Percentiles rank a stretch among this genome's conserved stretches.
Evolutionary conservation across 768 basidiomycete species (phyloP).

Genomic region (Pleurotus pulmonarius): DNA sequence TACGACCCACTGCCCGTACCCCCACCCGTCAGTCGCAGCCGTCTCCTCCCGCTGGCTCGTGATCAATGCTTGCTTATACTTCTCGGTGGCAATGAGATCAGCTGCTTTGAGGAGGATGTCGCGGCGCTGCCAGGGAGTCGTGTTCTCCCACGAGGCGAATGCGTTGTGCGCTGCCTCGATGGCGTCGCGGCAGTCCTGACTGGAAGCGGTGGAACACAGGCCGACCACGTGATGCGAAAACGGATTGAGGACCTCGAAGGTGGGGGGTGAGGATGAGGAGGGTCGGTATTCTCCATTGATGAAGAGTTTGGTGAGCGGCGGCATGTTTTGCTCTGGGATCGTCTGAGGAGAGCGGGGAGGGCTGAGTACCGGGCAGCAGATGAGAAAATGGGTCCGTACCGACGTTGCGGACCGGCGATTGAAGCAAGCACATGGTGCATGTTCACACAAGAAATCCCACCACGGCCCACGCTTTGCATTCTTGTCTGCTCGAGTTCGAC

Average conservation of each 20-base stretch:
- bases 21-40: slow-evolving; percentile 21
- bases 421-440: too few relatives aligned
- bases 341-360: too few relatives aligned
- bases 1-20: slow-evolving; percentile 20
- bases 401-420: too few relatives aligned
- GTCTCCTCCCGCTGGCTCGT: slow-evolving; percentile 35
- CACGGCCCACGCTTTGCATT: too few relatives aligned
- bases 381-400: too few relatives aligned
- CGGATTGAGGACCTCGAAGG: slow-evolving; percentile 45
- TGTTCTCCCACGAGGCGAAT: slow-evolving; percentile 44
- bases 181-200: slow-evolving; percentile 39
- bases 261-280: slow-evolving; percentile 17
- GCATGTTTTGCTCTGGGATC: slow-evolving; percentile 1
- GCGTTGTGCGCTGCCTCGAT: slow-evolving; percentile 42
- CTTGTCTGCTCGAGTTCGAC: too few relatives aligned
- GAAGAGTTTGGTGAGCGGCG: slow-evolving; percentile 26
- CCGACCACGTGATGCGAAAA: slow-evolving; percentile 39
- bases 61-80: slow-evolving; percentile 31
- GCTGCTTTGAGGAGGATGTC: slow-evolving; percentile 47
- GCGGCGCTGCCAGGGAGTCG: slow-evolving; percentile 29
- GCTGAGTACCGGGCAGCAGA: too few relatives aligned
- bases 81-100: slow-evolving; percentile 38
- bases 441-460: too few relatives aligned
- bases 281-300: slow-evolving; percentile 27
- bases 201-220: slow-evolving; percentile 40